Conservation (phyloP, 2,329 filamentous ascomycete genomes). For the Epichloe elymi region DNA sequence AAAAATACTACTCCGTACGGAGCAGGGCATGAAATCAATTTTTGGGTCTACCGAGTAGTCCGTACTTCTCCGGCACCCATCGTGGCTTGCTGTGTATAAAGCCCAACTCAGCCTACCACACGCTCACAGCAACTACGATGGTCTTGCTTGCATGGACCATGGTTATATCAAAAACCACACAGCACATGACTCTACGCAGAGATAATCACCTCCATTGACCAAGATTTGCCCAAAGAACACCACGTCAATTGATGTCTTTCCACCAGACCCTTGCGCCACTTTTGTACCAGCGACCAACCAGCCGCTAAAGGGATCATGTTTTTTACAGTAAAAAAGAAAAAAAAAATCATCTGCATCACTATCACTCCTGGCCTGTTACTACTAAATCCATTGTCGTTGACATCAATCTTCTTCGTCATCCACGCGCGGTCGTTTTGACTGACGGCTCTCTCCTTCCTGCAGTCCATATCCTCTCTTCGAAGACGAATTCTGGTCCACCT, state of each 20-base stretch:
- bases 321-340: neutral
- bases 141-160: no score
- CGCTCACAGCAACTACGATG: no score
- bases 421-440: slow-evolving; percentile 62
- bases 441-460: slow-evolving; percentile 47
- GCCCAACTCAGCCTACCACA: no score
- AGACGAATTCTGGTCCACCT: slow-evolving; percentile 51
- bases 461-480: slow-evolving; percentile 66
- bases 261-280: neutral
- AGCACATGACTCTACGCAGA: no score
- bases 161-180: no score
- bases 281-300: neutral
- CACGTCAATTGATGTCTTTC: neutral
- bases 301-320: neutral
- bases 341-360: no score
- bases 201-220: no score
- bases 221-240: neutral
- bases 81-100: no score
- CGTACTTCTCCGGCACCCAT: no score
- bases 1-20: no score
- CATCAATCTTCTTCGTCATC: slow-evolving; percentile 52
- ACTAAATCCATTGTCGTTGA: slow-evolving; percentile 1
- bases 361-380: neutral
- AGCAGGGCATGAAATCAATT: no score
- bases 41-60: no score